Percentiles rank a stretch among this genome's conserved stretches.
phyloP scores from a whole-genome alignment of 257 asterid species.

The Solanum boliviense region DNA sequence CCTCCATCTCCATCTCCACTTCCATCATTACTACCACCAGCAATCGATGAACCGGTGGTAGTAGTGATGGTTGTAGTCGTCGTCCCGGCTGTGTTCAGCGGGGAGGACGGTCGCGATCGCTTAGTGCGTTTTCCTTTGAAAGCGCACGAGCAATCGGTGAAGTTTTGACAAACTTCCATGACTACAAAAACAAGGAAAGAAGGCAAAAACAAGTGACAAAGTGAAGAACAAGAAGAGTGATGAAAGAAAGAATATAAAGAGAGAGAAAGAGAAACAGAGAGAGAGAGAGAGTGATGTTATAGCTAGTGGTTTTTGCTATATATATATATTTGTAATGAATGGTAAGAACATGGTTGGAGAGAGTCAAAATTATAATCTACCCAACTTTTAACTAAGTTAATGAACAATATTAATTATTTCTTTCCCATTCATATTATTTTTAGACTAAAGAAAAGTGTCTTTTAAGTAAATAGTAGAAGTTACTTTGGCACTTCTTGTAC shows the following conservation, averaged over 20 bases:
- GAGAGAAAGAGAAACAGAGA: slow-evolving; percentile 12
- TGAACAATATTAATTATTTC: neutral
- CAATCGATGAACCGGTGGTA: neutral
- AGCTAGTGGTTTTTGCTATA: slow-evolving; percentile 17
- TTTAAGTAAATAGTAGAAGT: neutral
- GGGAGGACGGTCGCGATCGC: neutral
- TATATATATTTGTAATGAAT: neutral
- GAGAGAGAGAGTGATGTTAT: slow-evolving; percentile 32
- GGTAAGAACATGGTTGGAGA: slow-evolving; percentile 26
- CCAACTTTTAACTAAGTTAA: slow-evolving; percentile 22
- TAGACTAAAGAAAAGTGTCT: neutral
- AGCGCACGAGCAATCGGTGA: neutral
- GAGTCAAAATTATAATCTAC: slow-evolving; percentile 12
- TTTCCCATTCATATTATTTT: neutral
- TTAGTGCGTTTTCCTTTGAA: neutral
- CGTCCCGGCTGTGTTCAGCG: neutral
- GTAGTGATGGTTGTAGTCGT: neutral
- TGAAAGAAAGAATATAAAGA: neutral
- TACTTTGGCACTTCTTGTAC: neutral
- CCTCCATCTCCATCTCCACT: neutral
- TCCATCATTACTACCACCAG: neutral
- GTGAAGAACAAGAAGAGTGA: slow-evolving; percentile 4
- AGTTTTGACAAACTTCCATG: slow-evolving; percentile 30
- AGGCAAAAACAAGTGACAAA: slow-evolving; percentile 6
- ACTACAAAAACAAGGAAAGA: slow-evolving; percentile 10